phyloP scores from a whole-genome alignment of 2,329 filamentous ascomycete species.

The Curvularia sp. region DNA sequence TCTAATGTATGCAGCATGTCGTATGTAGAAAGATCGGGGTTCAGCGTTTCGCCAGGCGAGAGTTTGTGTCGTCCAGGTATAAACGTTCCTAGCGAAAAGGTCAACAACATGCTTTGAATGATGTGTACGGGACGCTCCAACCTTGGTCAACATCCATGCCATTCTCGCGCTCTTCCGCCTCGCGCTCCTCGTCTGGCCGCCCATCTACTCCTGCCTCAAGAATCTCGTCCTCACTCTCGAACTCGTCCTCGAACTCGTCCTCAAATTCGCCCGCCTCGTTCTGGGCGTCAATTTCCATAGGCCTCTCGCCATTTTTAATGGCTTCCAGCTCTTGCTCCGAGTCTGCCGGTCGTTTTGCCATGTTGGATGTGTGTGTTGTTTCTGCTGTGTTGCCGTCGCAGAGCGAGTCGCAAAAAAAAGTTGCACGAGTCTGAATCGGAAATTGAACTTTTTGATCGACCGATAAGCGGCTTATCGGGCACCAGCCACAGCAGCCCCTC shows the following conservation, averaged over 20 bases:
- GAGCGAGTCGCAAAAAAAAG: slow-evolving; percentile 14
- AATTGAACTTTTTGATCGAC: slow-evolving; percentile 26
- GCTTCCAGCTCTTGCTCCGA: slow-evolving; percentile 58
- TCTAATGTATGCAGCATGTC: slow-evolving; percentile 96
- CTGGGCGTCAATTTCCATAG: slow-evolving; percentile 55
- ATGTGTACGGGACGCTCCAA: neutral
- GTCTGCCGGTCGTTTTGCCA: slow-evolving; percentile 69
- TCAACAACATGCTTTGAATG: neutral
- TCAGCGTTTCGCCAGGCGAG: slow-evolving; percentile 86
- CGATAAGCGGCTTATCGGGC: slow-evolving; percentile 20
- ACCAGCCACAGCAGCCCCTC: slow-evolving; percentile 17
- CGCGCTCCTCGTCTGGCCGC: slow-evolving; percentile 86
- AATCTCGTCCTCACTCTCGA: slow-evolving; percentile 90
- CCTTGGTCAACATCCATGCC: slow-evolving; percentile 7
- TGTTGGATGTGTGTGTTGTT: slow-evolving; percentile 41
- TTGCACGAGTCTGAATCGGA: slow-evolving; percentile 1
- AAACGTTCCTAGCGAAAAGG: slow-evolving; percentile 73
- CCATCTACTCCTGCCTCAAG: slow-evolving; percentile 94
- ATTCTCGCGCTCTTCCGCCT: slow-evolving; percentile 79
- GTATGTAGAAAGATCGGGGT: slow-evolving; percentile 93
- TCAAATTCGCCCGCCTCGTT: slow-evolving; percentile 76
- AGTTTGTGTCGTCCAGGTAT: slow-evolving; percentile 94
- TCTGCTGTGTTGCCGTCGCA: slow-evolving; percentile 6
- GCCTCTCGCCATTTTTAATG: slow-evolving; percentile 68
- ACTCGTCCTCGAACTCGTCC: slow-evolving; percentile 93